A percentile compares a stretch with the other conserved stretches of the same genome.
Conservation (phyloP, 768 basidiomycete genomes). For the Boletus vinaceobasis region DNA sequence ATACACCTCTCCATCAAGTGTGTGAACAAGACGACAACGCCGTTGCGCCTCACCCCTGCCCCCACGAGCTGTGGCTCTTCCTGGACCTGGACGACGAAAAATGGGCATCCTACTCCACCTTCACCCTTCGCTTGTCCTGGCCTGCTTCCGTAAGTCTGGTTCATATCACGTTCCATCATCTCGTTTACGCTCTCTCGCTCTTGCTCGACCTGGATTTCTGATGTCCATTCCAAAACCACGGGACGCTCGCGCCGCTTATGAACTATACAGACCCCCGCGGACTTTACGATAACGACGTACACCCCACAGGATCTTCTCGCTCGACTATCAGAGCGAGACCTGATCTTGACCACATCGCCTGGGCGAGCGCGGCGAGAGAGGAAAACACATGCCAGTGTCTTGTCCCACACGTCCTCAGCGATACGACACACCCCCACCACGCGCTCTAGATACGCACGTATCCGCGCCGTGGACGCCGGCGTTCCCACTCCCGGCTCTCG, state of each 20-base stretch:
- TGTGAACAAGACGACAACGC: conserved; percentile 29
- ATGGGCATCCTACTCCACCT: conserved; percentile 43
- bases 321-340: conserved; percentile 4
- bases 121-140: conserved; percentile 55
- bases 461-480: conserved; percentile 52
- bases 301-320: conserved; percentile 32
- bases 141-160: conserved; percentile 47
- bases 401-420: conserved; percentile 3
- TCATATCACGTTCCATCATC: no score
- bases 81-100: conserved; percentile 41
- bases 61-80: conserved; percentile 46
- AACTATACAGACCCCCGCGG: conserved; percentile 36
- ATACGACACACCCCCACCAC: conserved; percentile 20
- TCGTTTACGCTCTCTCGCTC: no score
- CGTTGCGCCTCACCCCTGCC: conserved; percentile 23
- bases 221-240: no score
- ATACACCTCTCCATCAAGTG: conserved; percentile 34
- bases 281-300: conserved; percentile 40
- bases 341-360: neutral
- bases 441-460: conserved; percentile 53
- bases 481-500: conserved; percentile 40
- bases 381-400: conserved; percentile 3
- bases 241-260: neutral
- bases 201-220: neutral
- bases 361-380: neutral